phyloP scores from a whole-genome alignment of 202 grass and related monocot species.

The Carex sylvatica region DNA sequence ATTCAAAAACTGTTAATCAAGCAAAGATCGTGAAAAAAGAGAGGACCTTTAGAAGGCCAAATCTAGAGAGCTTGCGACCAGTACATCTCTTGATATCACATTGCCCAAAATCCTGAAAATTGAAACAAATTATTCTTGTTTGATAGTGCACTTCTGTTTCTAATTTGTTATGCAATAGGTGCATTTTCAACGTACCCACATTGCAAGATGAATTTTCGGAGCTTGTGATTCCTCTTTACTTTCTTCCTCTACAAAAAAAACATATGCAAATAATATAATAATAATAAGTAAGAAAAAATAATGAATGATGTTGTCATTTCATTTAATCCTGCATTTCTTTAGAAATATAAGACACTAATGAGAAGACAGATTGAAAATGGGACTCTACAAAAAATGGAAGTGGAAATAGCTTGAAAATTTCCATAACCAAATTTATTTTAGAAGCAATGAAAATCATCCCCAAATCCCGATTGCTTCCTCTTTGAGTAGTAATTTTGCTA shows the following conservation, averaged over 20 bases:
- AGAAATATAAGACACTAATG: not conserved
- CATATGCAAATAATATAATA: not conserved
- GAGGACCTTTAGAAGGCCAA: conserved; percentile 72
- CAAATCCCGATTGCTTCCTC: not conserved
- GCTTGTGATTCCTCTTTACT: conserved; percentile 39
- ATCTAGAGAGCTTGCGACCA: conserved; percentile 92
- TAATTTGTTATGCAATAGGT: not conserved
- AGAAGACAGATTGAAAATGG: not conserved
- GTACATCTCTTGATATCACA: conserved; percentile 95
- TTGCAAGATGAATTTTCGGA: conserved; percentile 87
- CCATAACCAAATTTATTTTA: not conserved
- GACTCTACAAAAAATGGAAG: not conserved
- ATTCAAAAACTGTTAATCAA: not conserved
- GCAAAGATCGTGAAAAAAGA: not conserved
- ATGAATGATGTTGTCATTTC: not conserved
- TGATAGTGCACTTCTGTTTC: not conserved
- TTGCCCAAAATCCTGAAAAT: conserved; percentile 83
- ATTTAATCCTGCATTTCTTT: not conserved
- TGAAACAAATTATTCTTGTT: conserved; percentile 9
- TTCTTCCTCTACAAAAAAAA: conserved; percentile 34
- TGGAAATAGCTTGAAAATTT: not conserved
- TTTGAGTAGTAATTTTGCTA: not conserved
- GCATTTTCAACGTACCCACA: conserved; percentile 75
- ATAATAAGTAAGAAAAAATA: not conserved
- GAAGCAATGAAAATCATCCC: not conserved